A percentile compares a stretch with the other conserved stretches of the same genome.
Conservation (phyloP, 2,329 filamentous ascomycete species). For the Pseudopyrenochaeta lycopersici region DNA sequence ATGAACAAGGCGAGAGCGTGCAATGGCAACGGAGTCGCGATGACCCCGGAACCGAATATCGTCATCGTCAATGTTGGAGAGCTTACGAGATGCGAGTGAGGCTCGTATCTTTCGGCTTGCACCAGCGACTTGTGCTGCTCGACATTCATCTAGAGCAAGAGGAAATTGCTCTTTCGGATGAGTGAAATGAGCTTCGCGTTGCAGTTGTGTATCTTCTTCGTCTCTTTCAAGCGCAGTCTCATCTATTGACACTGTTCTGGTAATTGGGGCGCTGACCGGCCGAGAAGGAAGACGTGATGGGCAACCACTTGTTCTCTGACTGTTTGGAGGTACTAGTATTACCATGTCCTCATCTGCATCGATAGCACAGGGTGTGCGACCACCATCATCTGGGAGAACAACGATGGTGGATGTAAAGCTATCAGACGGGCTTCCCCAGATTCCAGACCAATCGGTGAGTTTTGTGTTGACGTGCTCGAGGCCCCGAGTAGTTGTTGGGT, state of each 20-base stretch:
- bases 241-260: conserved; percentile 20
- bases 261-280: conserved; percentile 25
- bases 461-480: conserved; percentile 44
- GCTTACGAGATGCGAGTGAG: conserved; percentile 12
- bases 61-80: conserved; percentile 41
- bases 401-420: conserved; percentile 36
- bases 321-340: conserved; percentile 40
- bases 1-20: conserved; percentile 33
- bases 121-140: conserved; percentile 4
- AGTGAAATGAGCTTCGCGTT: not conserved
- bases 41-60: conserved; percentile 41
- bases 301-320: conserved; percentile 30
- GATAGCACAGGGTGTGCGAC: conserved; percentile 10
- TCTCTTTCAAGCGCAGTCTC: not conserved
- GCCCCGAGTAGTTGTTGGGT: conserved; percentile 21
- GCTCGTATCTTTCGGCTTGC: conserved; percentile 4
- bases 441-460: conserved; percentile 40
- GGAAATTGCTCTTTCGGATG: conserved; percentile 6
- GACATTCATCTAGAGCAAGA: conserved; percentile 11
- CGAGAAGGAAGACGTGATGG: conserved; percentile 31
- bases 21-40: conserved; percentile 43
- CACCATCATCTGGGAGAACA: conserved; percentile 40
- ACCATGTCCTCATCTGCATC: conserved; percentile 32
- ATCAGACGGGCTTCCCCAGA: conserved; percentile 18
- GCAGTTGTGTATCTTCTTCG: not conserved